These are phyloP conservation scores for Cutaneotrichosporon curvatum DNA, from an alignment of 1,284 basidiomycete species.

Conservation along the genomic window DNA sequence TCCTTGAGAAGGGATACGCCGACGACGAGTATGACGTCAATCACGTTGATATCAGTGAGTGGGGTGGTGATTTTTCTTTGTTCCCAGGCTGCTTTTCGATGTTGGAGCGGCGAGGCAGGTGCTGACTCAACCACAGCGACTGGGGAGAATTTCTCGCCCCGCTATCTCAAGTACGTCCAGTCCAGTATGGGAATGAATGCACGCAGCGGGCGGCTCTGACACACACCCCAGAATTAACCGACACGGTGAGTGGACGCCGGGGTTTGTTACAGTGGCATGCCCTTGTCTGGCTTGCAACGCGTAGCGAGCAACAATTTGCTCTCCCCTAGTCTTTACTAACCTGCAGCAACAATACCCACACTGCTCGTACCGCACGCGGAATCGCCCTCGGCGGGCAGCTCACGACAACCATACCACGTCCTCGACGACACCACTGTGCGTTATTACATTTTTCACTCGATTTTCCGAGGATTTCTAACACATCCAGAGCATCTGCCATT, in stretches of 20 bases:
- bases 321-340: too few relatives aligned
- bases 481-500: conserved; percentile 62
- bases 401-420: background rate
- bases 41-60: conserved; percentile 43
- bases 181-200: background rate
- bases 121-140: conserved; percentile 28
- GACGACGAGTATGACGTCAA: conserved; percentile 44
- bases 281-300: too few relatives aligned
- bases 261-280: too few relatives aligned
- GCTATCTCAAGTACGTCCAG: conserved; percentile 41
- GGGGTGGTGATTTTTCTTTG: too few relatives aligned
- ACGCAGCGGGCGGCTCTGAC: too few relatives aligned
- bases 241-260: background rate
- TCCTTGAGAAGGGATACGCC: conserved; percentile 47
- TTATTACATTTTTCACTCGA: background rate
- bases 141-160: conserved; percentile 48
- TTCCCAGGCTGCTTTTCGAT: background rate
- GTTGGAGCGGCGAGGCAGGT: background rate
- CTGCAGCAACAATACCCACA: background rate
- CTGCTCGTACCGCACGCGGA: background rate
- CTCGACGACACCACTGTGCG: background rate
- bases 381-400: background rate
- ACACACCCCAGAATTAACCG: background rate
- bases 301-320: too few relatives aligned
- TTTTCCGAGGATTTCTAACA: background rate